Percentiles rank a stretch among this genome's conserved stretches.
phyloP scores from a whole-genome alignment of 306 rosid species.

The Pyrus pyrifolia region DNA sequence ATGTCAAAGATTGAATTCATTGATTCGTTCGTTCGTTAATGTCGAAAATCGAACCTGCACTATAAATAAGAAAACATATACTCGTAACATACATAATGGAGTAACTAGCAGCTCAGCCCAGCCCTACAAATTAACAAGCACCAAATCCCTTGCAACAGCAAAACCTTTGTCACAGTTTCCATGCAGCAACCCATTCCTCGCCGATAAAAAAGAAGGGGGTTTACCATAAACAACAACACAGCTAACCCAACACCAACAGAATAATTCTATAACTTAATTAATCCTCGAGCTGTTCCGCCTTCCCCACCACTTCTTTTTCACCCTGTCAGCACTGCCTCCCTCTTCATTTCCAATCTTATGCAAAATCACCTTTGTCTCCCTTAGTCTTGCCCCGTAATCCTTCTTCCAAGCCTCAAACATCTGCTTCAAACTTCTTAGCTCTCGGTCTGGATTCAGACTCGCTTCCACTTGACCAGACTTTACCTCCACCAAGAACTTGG shows the following conservation, averaged over 20 bases:
- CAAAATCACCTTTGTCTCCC: constrained; percentile 84
- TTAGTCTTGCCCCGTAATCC: constrained; percentile 72
- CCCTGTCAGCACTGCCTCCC: constrained; percentile 47
- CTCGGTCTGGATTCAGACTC: constrained; percentile 78
- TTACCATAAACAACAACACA: constrained; percentile 31
- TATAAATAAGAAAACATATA: constrained; percentile 16
- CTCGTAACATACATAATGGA: not conserved
- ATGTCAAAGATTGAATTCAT: not conserved
- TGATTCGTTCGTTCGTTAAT: not conserved
- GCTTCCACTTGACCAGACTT: constrained; percentile 98
- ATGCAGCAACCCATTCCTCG: constrained; percentile 12
- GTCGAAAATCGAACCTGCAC: not conserved
- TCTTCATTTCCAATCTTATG: constrained; percentile 82
- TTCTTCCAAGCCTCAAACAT: constrained; percentile 99
- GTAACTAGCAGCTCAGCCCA: constrained; percentile 14
- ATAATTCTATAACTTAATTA: constrained; percentile 29
- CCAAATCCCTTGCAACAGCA: constrained; percentile 22
- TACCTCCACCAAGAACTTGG: constrained; percentile 99
- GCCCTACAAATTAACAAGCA: constrained; percentile 1
- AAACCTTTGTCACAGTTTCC: constrained; percentile 21
- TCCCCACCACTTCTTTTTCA: constrained; percentile 92
- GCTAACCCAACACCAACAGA: constrained; percentile 5
- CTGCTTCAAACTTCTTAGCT: constrained; percentile 88
- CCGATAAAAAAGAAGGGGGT: constrained; percentile 16
- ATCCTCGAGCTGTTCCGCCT: constrained; percentile 89